Base-by-base conservation (phyloP, 768 basidiomycete genomes). In the Trametes maxima region DNA sequence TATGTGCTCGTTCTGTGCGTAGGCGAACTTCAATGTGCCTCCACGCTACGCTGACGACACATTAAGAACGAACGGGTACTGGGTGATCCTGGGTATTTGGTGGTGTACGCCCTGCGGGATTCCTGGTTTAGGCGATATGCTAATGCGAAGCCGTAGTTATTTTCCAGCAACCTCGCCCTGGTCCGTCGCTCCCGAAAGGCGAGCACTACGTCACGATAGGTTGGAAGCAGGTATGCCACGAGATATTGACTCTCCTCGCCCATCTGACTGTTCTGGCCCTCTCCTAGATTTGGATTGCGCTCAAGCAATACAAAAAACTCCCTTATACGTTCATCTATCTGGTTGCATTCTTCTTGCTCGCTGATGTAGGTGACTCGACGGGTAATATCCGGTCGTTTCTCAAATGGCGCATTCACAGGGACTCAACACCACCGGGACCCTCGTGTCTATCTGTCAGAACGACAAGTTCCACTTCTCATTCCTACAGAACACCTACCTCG, bases 281-380 rank as follows among this genome's bases (percentile, higher is more conserved):
- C 40, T 43, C 12, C 8, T 3, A 92, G 87, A 90, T 94, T 52
- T 94, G 90, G 86, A 76, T 80, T 14, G 89, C 90, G 0, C 69
- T 82, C 60, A 88, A 85, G 68, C 85, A 93, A 62, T 92, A 89
- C 73, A 89, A 85, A 73, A 79, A 86, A 68, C 80, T 93, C 0
- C 92, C 92, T 0, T 83, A 89, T 73, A 95, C 92, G 1, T 94
- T 94, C 71, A 80, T 85, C 53, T 95, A 94, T 72, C 78, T 94
- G 0, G 77, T 89, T 53, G 76, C 86, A 0, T 90, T 85, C 74
- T 92, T 91, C 78, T 78, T 92, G n/a, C 81, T 94, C 16, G 87
- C 89, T 2, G 89, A 92, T 68, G 89, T 86, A 63, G 42, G 83
- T 22, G 2, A 6, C 13, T 37, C 6, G 1, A 25, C 2, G 0